phyloP scores from a whole-genome alignment of 129 eudicot species.

The Arctium lappa region DNA sequence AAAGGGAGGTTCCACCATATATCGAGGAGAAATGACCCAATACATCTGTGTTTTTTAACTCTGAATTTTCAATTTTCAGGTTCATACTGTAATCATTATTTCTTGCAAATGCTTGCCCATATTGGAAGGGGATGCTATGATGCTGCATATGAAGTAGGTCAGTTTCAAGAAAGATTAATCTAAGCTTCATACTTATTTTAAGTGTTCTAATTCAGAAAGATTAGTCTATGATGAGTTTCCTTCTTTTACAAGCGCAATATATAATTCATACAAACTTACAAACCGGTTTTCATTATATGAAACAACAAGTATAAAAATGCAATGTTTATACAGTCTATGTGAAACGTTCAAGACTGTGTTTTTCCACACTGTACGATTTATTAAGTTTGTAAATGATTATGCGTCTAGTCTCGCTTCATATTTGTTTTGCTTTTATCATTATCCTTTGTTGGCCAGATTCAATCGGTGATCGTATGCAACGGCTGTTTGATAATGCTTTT shows the following conservation, averaged over 20 bases:
- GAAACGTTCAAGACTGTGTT: no score
- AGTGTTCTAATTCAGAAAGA: no score
- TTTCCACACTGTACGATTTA: neutral
- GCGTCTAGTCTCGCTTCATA: neutral
- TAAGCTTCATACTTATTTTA: neutral
- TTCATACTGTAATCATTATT: slow-evolving; percentile 86
- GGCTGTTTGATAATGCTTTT: slow-evolving; percentile 45
- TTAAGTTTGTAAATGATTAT: neutral
- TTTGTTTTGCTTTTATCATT: neutral
- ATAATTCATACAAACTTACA: neutral
- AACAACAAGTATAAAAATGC: neutral
- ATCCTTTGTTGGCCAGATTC: slow-evolving; percentile 44
- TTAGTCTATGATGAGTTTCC: no score
- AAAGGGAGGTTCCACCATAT: no score
- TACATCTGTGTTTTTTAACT: neutral
- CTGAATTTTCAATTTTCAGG: slow-evolving; percentile 37
- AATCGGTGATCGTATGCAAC: slow-evolving; percentile 43
- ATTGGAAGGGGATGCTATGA: slow-evolving; percentile 79
- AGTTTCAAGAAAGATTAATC: slow-evolving; percentile 15
- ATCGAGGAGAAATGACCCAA: no score
- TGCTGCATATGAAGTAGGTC: slow-evolving; percentile 78
- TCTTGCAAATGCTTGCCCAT: slow-evolving; percentile 78
- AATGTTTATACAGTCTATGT: no score
- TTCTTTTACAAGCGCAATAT: neutral
- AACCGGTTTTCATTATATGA: no score